Evolutionary conservation across 768 basidiomycete genomes (phyloP).

Genomic region (Imleria badia): DNA sequence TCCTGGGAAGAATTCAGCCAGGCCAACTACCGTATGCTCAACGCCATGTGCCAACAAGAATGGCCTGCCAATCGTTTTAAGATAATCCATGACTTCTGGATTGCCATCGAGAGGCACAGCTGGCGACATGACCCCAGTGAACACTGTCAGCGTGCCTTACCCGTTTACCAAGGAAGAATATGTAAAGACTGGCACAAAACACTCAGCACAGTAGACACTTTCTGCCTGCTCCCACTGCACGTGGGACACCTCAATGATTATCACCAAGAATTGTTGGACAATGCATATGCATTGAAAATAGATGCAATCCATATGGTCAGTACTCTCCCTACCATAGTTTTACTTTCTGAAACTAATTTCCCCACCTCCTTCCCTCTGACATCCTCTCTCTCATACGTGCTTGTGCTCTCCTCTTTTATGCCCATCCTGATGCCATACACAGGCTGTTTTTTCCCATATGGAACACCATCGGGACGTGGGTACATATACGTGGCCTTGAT

Average conservation of each 20-base stretch:
- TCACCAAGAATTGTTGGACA: background rate
- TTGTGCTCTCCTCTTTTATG: too few relatives aligned
- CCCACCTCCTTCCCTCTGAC: too few relatives aligned
- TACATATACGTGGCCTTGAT: background rate
- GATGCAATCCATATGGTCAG: background rate
- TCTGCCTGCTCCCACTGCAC: accelerated
- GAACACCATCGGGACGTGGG: background rate
- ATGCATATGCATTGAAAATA: background rate
- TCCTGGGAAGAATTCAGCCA: background rate
- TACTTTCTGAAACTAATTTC: too few relatives aligned
- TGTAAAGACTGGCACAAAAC: background rate
- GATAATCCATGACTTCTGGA: background rate
- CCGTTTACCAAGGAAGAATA: background rate
- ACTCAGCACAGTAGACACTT: accelerated
- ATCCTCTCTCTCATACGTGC: background rate
- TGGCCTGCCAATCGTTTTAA: accelerated
- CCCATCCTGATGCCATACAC: too few relatives aligned
- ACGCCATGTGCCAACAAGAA: background rate
- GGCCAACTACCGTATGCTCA: background rate
- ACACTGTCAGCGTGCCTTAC: background rate
- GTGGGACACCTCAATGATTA: background rate
- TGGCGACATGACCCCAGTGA: background rate
- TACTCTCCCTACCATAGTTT: too few relatives aligned
- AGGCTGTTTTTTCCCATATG: too few relatives aligned
- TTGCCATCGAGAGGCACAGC: background rate